phyloP scores from a whole-genome alignment of 495 filamentous ascomycete genomes.

The Xylaria grammica region DNA sequence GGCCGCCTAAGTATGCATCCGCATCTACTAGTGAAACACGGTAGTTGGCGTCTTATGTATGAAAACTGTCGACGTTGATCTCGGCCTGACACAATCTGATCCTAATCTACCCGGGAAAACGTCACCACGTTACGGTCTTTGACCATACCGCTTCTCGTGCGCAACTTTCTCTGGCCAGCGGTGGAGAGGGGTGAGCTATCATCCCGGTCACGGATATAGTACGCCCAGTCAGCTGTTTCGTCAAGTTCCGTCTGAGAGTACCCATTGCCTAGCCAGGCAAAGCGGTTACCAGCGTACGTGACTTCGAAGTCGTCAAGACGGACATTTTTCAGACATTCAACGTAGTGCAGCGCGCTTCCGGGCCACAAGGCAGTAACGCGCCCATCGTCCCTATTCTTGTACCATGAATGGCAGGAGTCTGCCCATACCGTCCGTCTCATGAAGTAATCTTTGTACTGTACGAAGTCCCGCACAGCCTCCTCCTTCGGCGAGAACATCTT shows the following conservation, averaged over 20 bases:
- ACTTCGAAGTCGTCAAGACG: conserved; percentile 59
- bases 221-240: conserved; percentile 30
- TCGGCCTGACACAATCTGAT: no score
- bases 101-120: neutral
- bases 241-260: conserved; percentile 33
- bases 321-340: conserved; percentile 52
- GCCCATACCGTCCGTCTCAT: conserved; percentile 55
- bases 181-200: conserved; percentile 15
- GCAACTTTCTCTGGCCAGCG: conserved; percentile 22
- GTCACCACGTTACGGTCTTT: conserved; percentile 4
- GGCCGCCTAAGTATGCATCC: no score
- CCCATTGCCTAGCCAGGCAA: conserved; percentile 58
- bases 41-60: no score
- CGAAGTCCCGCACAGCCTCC: conserved; percentile 48
- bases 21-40: no score
- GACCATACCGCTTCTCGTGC: conserved; percentile 23
- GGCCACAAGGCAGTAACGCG: conserved; percentile 52
- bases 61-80: no score
- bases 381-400: conserved; percentile 50
- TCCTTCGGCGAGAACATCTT: conserved; percentile 49
- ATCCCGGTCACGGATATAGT: conserved; percentile 29
- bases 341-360: conserved; percentile 56
- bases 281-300: conserved; percentile 53
- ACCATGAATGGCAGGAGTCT: conserved; percentile 54
- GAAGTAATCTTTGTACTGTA: conserved; percentile 47